A percentile compares a stretch with the other conserved stretches of the same genome.
phyloP scores from a whole-genome alignment of 140 eudicot genomes.

The Flaveria floridana region DNA sequence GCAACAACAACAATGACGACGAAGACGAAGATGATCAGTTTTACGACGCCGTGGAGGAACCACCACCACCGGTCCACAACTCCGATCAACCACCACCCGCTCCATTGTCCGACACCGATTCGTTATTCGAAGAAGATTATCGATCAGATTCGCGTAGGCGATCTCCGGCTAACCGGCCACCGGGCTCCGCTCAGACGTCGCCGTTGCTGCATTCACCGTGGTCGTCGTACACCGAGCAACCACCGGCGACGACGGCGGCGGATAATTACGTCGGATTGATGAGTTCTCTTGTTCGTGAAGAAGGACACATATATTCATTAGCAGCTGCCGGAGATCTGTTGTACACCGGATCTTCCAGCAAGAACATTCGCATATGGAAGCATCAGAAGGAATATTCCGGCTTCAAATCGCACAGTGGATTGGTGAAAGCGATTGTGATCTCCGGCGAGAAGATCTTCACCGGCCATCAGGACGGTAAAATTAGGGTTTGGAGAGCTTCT shows the following conservation, averaged over 20 bases:
- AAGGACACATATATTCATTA: constrained; percentile 50
- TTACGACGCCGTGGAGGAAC: constrained; percentile 35
- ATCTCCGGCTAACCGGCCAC: neutral
- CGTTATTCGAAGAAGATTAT: constrained; percentile 23
- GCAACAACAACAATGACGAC: neutral
- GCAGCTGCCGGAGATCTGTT: constrained; percentile 40
- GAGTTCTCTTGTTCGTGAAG: constrained; percentile 51
- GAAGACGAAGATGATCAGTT: constrained; percentile 30
- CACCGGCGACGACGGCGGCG: neutral
- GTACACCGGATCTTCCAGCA: constrained; percentile 53
- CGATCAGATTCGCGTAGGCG: constrained; percentile 11
- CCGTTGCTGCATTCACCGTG: constrained; percentile 45
- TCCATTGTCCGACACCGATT: constrained; percentile 29
- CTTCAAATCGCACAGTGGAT: constrained; percentile 70
- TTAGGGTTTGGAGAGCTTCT: constrained; percentile 69
- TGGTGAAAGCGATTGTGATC: constrained; percentile 70
- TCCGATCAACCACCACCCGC: constrained; percentile 24
- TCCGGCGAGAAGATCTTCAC: constrained; percentile 60
- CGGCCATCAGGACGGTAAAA: constrained; percentile 81
- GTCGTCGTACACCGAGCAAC: constrained; percentile 31
- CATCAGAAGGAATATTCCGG: constrained; percentile 60
- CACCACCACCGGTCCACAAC: neutral
- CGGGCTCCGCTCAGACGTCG: constrained; percentile 35
- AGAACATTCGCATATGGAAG: constrained; percentile 73
- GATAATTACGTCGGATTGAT: constrained; percentile 40